These are phyloP conservation scores for Colletotrichum godetiae DNA, from an alignment of 2,329 filamentous ascomycete species.

Conservation along the genomic window DNA sequence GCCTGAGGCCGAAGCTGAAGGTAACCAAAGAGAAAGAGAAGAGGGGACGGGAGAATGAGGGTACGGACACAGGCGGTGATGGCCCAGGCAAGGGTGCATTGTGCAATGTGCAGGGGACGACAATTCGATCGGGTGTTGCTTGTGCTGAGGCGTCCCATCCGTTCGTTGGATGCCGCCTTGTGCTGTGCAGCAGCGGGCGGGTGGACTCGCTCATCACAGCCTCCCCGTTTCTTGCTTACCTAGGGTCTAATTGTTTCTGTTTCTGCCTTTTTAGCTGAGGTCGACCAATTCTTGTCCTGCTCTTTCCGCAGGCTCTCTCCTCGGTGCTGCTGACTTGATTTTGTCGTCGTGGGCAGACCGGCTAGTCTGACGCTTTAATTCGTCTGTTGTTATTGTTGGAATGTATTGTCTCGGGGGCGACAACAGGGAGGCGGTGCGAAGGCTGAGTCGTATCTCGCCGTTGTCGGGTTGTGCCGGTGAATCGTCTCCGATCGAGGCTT, in stretches of 20 bases:
- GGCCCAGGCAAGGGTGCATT: conserved; percentile 13
- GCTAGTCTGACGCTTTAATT: not conserved
- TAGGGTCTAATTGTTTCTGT: not conserved
- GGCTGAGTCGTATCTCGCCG: conserved; percentile 36
- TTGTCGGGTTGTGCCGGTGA: conserved; percentile 31
- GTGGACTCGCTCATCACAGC: not conserved
- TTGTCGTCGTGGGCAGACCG: not conserved
- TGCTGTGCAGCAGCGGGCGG: conserved; percentile 4
- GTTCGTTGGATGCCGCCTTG: not conserved
- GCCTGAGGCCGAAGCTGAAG: conserved; percentile 15
- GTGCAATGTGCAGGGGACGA: not conserved
- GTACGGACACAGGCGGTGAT: not conserved
- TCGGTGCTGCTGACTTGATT: not conserved
- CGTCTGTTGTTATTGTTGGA: conserved; percentile 9
- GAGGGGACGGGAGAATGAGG: not conserved
- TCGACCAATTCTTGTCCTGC: not conserved
- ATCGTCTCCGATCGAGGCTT: conserved; percentile 35
- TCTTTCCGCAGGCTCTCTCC: not conserved
- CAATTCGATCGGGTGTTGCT: conserved; percentile 2
- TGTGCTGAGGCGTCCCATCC: conserved; percentile 17
- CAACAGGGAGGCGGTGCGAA: conserved; percentile 29
- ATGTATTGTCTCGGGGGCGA: conserved; percentile 25
- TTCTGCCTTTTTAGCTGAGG: not conserved
- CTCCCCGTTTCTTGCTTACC: conserved; percentile 3
- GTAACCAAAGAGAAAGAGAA: not conserved